Base-by-base conservation (phyloP, 1,284 basidiomycete genomes). In the Fomitiporia mediterranea region DNA sequence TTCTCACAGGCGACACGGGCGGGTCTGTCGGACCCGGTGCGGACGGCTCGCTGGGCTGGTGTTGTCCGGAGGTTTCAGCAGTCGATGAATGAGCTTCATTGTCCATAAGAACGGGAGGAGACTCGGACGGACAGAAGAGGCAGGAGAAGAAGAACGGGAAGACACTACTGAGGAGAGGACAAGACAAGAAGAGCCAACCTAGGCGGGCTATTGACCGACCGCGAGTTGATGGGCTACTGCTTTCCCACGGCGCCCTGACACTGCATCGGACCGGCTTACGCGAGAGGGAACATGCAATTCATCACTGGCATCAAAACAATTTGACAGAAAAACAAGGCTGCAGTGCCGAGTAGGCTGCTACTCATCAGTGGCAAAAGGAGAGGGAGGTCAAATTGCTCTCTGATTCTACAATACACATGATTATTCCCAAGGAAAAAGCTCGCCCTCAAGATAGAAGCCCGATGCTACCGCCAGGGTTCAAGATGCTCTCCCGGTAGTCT, bases 91-190 rank as follows among this genome's bases (percentile, higher is more conserved):
- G 30, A 13, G 25, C 32, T n/a, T 32, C 21, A 47, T 47, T 35
- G 28, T 54, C 53, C 53, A 54, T 54, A 34, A 6, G 40, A 47
- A n/a, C n/a, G n/a, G n/a, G 32, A 38, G 34, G 27, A 43, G 32
- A 34, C 21, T 17, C 44, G 27, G 17, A 7, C 7, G 7, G 25
- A 19, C 23, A 21, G 21, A 47, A 38, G 40, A 37, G 43, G 32
- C 17, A 35, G 40, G 11, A 27, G 21, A 46, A 11, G n/a, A 47
- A 38, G 28, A 11, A 23, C 28, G 30, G 4, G 39, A 23, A 28
- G 15, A 30, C 23, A 23, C 23, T 5, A 8, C n/a, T n/a, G 19
- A 34, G 27, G 48, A 51, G 35, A 52, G 50, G 27, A n/a, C 37
- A 15, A 25, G 21, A 21, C 19, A 23, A 2, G 19, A 43, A 4